These are phyloP conservation scores for Xylariaceae sp. DNA, from an alignment of 2,329 filamentous ascomycete species.

Conservation along the genomic window DNA sequence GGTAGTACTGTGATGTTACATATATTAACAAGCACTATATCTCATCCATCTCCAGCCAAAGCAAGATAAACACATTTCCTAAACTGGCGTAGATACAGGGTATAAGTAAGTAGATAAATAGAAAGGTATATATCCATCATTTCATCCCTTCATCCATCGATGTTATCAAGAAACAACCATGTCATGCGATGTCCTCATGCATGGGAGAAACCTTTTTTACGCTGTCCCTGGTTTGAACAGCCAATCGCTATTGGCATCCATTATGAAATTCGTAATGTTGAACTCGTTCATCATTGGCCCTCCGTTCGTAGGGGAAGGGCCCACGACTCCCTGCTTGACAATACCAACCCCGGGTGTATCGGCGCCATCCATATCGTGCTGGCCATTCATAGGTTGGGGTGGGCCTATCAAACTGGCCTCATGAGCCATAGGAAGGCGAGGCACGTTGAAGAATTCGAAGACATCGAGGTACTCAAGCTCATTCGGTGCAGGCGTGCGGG, in stretches of 20 bases:
- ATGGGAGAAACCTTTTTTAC: not conserved
- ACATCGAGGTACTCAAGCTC: conserved; percentile 89
- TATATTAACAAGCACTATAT: too few relatives aligned
- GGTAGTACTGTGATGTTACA: too few relatives aligned
- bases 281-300: conserved; percentile 53
- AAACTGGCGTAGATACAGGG: too few relatives aligned
- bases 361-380: conserved; percentile 15
- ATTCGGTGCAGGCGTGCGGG: conserved; percentile 69
- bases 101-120: too few relatives aligned
- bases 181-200: too few relatives aligned
- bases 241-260: conserved; percentile 71
- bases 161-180: too few relatives aligned
- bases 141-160: too few relatives aligned
- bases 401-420: conserved; percentile 29
- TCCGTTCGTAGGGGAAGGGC: conserved; percentile 26
- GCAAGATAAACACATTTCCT: too few relatives aligned
- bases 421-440: conserved; percentile 57
- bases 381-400: conserved; percentile 8
- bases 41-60: too few relatives aligned
- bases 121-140: too few relatives aligned
- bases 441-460: conserved; percentile 93
- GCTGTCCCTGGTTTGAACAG: conserved; percentile 58
- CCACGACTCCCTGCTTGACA: conserved; percentile 16
- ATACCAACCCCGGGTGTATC: too few relatives aligned
- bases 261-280: conserved; percentile 75